Evolutionary conservation across 2,329 filamentous ascomycete genomes (phyloP).

Genomic region (Arthrinium puccinioides): DNA sequence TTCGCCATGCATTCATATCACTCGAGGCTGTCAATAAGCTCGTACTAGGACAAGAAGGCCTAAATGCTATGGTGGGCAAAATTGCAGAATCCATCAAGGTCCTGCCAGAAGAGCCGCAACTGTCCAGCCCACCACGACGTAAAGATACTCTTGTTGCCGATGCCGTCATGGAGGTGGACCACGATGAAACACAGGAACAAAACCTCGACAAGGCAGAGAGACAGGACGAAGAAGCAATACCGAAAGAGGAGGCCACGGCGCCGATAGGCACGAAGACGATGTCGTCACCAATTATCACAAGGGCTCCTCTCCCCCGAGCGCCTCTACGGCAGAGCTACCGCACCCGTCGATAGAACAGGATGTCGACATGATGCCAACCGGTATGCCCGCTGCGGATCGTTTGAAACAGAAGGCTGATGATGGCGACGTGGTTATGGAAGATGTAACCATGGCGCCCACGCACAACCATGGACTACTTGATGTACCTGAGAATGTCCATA

Average conservation of each 20-base stretch:
- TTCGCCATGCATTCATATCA: slow-evolving; percentile 39
- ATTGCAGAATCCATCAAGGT: slow-evolving; percentile 26
- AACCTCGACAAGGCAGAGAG: no score
- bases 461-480: background rate
- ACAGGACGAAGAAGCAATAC: no score
- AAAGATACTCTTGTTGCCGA: background rate
- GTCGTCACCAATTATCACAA: slow-evolving; percentile 7
- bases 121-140: slow-evolving; percentile 1
- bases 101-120: slow-evolving; percentile 12
- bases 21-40: slow-evolving; percentile 42
- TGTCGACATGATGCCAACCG: slow-evolving; percentile 10
- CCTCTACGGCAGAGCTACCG: slow-evolving; percentile 12
- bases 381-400: slow-evolving; percentile 5
- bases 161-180: slow-evolving; percentile 2
- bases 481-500: slow-evolving; percentile 6
- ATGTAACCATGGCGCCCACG: slow-evolving; percentile 15
- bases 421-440: slow-evolving; percentile 29
- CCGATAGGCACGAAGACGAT: slow-evolving; percentile 10
- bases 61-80: slow-evolving; percentile 35
- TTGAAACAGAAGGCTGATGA: slow-evolving; percentile 15
- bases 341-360: slow-evolving; percentile 21
- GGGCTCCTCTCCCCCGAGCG: slow-evolving; percentile 4
- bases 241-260: background rate
- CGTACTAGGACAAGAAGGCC: slow-evolving; percentile 34
- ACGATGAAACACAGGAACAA: no score